Conservation (phyloP, 352 stramenopile genomes). For the Pythium folliculosum region DNA sequence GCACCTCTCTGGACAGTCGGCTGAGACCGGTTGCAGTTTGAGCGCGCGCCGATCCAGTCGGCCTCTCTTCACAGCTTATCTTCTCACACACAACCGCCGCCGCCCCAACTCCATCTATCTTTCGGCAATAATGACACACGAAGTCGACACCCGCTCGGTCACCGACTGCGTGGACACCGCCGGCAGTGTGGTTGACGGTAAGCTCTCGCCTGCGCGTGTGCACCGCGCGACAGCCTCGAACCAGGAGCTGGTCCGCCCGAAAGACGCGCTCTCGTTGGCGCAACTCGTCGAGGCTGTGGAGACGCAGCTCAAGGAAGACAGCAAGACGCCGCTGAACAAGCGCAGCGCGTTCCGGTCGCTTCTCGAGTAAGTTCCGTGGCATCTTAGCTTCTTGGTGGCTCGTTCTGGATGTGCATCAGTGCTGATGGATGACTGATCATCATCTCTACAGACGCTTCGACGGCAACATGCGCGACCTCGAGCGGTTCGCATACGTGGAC, state of each 20-base stretch:
- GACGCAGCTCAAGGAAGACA: slow-evolving; percentile 36
- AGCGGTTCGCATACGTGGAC: slow-evolving; percentile 74
- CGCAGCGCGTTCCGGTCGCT: slow-evolving; percentile 35
- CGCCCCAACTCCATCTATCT: not conserved
- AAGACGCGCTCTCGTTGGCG: slow-evolving; percentile 31
- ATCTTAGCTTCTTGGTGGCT: not conserved
- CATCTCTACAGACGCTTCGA: slow-evolving; percentile 34
- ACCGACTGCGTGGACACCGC: slow-evolving; percentile 3
- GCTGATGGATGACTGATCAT: not conserved
- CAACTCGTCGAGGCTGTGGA: slow-evolving; percentile 53
- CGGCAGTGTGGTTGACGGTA: not conserved
- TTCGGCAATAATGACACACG: slow-evolving; percentile 23
- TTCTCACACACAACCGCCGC: not conserved
- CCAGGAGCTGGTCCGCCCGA: not conserved
- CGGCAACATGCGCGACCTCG: slow-evolving; percentile 47
- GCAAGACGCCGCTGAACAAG: slow-evolving; percentile 42
- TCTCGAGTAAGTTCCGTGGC: slow-evolving; percentile 35
- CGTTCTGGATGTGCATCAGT: not conserved
- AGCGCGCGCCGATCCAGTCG: not conserved
- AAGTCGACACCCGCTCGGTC: slow-evolving; percentile 19
- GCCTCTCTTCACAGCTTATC: not conserved
- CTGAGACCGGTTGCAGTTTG: too few species aligned
- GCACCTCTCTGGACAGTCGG: not conserved
- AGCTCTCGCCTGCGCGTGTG: slow-evolving; percentile 13
- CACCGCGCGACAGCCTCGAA: slow-evolving; percentile 19